Base-by-base conservation (phyloP, 208 protist species). In the Trypanosoma caninum region DNA sequence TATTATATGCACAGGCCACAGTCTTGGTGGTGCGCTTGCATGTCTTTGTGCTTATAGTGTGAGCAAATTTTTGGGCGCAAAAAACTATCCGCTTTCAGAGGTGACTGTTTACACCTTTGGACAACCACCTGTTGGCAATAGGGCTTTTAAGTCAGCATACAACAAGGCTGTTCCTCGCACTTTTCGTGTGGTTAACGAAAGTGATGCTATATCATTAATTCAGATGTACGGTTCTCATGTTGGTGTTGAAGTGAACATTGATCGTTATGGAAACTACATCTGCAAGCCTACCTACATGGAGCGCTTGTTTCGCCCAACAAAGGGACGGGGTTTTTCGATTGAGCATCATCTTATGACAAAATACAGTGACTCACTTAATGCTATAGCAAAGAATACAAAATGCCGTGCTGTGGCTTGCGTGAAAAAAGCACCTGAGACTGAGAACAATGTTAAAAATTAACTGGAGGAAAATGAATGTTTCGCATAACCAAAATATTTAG, bases 71-170 rank as follows among this genome's bases (percentile, higher is more conserved):
- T 73, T 95, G 31, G 27, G 41, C 4, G 30, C 55, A 23, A 63
- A 84, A 25, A 44, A 84, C 41, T 95, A 95, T 62, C 73, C 82
- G 0, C 72, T 93, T 30, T 54, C 76, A 0, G 82, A 89, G 23
- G 77, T 91, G 20, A 94, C 84, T 0, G 86, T 93, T 20, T 97
- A 97, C 76, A 97, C 87, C 14, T 97, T 82, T 68, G 91, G 91
- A 18, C 84, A 89, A 66, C 91, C 91, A 14, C 87, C 85, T 20
- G 25, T 95, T 16, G 88, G 91, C 20, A 97, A 97, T 65, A 56
- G 37, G 20, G 69, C 69, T 5, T 97, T 94, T 57, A 69, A 76
- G 34, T 51, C 50, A 11, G 52, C 76, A 9, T 97, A 94, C 76
- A 76, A 97, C 72, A 79, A 83, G 33, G 63, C 68, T 28, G 80